These are phyloP conservation scores for Avena insularis DNA, from an alignment of 176 grass and related monocot species.

Conservation along the genomic window DNA sequence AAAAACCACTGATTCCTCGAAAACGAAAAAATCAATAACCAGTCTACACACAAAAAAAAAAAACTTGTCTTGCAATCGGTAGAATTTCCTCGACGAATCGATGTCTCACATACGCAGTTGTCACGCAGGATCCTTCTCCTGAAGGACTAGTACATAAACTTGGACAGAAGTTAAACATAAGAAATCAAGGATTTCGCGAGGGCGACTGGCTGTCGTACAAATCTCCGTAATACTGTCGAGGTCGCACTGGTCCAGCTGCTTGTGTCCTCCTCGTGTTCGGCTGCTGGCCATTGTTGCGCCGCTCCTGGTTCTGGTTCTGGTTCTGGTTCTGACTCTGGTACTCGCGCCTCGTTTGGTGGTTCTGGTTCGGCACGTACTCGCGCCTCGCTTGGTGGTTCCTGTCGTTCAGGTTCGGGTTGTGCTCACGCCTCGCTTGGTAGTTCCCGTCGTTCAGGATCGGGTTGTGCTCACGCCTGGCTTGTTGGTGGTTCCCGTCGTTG, in stretches of 20 bases:
- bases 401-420: too few relatives aligned
- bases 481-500: neutral
- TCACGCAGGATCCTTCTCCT: neutral
- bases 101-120: neutral
- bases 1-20: too few relatives aligned
- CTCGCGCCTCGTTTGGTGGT: neutral
- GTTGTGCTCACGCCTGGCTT: neutral
- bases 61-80: neutral
- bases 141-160: neutral
- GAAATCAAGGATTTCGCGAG: neutral
- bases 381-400: too few relatives aligned
- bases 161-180: neutral
- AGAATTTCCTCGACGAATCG: neutral
- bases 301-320: neutral
- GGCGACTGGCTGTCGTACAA: neutral
- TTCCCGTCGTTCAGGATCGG: neutral
- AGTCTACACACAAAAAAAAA: neutral
- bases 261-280: too few relatives aligned
- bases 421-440: neutral
- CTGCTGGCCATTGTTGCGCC: neutral
- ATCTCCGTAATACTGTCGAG: neutral
- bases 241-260: neutral
- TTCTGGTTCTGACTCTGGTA: neutral
- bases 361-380: neutral
- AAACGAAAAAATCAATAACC: too few relatives aligned